phyloP scores from a whole-genome alignment of 192 early-diverging fungal genomes.

The Coemansia sp. region DNA sequence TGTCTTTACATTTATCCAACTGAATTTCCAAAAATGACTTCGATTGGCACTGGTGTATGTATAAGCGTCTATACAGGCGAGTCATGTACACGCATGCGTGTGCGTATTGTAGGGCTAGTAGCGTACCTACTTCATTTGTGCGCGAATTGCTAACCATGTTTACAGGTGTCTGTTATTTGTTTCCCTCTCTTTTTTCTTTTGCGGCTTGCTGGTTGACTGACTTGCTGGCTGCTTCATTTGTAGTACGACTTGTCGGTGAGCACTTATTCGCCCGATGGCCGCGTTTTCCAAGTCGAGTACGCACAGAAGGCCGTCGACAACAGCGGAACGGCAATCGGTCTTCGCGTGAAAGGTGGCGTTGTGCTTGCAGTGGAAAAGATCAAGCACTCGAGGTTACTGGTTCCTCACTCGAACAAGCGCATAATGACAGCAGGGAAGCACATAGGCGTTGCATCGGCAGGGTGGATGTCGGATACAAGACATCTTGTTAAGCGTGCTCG shows the following conservation, averaged over 20 bases:
- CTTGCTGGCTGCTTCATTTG: no score
- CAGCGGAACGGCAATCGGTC: slow-evolving; percentile 94
- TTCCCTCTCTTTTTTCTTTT: slow-evolving; percentile 16
- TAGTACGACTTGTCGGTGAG: slow-evolving; percentile 97
- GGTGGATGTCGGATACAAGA: slow-evolving; percentile 87
- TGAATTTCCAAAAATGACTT: slow-evolving; percentile 62
- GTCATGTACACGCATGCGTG: no score
- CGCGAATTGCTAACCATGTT: no score
- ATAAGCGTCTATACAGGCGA: slow-evolving; percentile 3
- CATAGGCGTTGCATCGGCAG: slow-evolving; percentile 91
- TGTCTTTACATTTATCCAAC: background rate
- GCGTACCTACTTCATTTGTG: no score
- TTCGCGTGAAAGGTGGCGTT: slow-evolving; percentile 92
- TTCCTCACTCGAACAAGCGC: slow-evolving; percentile 87
- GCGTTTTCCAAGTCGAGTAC: slow-evolving; percentile 99
- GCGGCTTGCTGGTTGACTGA: no score
- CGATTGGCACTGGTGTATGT: slow-evolving; percentile 89
- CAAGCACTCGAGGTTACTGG: slow-evolving; percentile 89
- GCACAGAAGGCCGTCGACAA: slow-evolving; percentile 97
- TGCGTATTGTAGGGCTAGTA: no score
- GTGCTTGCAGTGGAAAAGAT: slow-evolving; percentile 97
- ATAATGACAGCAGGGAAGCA: slow-evolving; percentile 90
- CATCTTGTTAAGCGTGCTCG: slow-evolving; percentile 86
- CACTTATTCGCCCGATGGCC: slow-evolving; percentile 98
- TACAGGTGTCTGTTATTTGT: no score